These are phyloP conservation scores for Coemansia sp. DNA, from an alignment of 192 early-diverging fungal species.

Conservation along the genomic window DNA sequence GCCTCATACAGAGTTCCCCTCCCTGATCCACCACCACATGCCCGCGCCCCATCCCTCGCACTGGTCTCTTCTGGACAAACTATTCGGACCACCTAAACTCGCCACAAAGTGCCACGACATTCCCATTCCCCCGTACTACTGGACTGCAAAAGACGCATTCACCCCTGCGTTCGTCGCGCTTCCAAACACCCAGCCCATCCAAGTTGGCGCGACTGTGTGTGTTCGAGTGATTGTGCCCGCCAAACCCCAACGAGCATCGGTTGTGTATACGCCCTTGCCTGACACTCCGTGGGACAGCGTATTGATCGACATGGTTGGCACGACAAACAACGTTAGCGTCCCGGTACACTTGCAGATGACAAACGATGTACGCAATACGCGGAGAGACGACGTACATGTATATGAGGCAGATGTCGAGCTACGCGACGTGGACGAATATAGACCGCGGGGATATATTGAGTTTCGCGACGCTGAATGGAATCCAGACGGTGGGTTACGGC, in stretches of 20 bases:
- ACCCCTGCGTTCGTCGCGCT: conserved; percentile 23
- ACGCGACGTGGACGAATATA: conserved; percentile 40
- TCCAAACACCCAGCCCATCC: background rate
- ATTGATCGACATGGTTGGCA: conserved; percentile 28
- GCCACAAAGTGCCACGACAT: conserved; percentile 9
- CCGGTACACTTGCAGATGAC: conserved; percentile 16
- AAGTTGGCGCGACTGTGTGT: conserved; percentile 35
- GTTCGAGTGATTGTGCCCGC: conserved; percentile 51
- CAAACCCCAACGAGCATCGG: background rate
- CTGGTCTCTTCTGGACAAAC: background rate
- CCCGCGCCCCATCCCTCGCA: background rate
- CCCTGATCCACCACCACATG: background rate
- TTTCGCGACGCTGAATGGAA: conserved; percentile 55
- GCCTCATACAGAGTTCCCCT: background rate
- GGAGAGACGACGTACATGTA: conserved; percentile 43
- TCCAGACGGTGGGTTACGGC: conserved; percentile 36
- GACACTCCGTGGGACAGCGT: conserved; percentile 42
- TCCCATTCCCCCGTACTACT: conserved; percentile 5
- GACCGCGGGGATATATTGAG: conserved; percentile 39
- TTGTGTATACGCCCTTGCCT: conserved; percentile 22
- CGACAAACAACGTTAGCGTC: conserved; percentile 15
- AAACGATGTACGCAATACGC: conserved; percentile 10
- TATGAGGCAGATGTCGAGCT: conserved; percentile 55
- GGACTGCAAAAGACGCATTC: conserved; percentile 4
- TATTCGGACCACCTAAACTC: background rate